These are phyloP conservation scores for Podaxis sp. DNA, from an alignment of 768 basidiomycete species.

Conservation along the genomic window DNA sequence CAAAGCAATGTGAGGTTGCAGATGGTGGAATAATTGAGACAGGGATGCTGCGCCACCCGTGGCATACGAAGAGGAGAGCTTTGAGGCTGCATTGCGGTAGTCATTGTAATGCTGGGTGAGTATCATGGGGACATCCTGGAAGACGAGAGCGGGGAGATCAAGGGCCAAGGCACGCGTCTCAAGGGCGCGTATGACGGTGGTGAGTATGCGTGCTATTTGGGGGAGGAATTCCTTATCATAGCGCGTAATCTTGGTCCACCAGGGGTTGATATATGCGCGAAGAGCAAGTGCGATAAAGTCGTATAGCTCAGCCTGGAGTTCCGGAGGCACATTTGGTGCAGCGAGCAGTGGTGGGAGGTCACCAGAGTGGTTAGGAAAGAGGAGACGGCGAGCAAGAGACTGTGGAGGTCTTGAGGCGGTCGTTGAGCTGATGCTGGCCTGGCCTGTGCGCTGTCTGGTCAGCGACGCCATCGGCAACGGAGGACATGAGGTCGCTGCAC, in stretches of 20 bases:
- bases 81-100: conserved; percentile 66
- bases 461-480: neutral
- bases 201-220: conserved; percentile 60
- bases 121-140: conserved; percentile 61
- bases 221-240: conserved; percentile 84
- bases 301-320: conserved; percentile 70
- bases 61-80: conserved; percentile 70
- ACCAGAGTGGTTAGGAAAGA: conserved; percentile 56
- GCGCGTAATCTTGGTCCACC: conserved; percentile 83
- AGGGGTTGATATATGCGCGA: conserved; percentile 76
- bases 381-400: conserved; percentile 54
- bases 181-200: conserved; percentile 56
- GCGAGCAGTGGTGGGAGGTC: conserved; percentile 52
- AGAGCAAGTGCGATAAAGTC: conserved; percentile 80
- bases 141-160: conserved; percentile 62
- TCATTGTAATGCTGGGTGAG: conserved; percentile 77
- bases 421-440: conserved; percentile 21
- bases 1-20: conserved; percentile 85
- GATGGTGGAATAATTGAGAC: conserved; percentile 70
- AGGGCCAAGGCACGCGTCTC: conserved; percentile 54
- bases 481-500: neutral
- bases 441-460: neutral
- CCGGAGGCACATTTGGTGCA: conserved; percentile 41
- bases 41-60: conserved; percentile 61
- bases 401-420: conserved; percentile 27